These are phyloP conservation scores for Tephrocybe sp. DNA, from an alignment of 768 basidiomycete species.

Conservation along the genomic window DNA sequence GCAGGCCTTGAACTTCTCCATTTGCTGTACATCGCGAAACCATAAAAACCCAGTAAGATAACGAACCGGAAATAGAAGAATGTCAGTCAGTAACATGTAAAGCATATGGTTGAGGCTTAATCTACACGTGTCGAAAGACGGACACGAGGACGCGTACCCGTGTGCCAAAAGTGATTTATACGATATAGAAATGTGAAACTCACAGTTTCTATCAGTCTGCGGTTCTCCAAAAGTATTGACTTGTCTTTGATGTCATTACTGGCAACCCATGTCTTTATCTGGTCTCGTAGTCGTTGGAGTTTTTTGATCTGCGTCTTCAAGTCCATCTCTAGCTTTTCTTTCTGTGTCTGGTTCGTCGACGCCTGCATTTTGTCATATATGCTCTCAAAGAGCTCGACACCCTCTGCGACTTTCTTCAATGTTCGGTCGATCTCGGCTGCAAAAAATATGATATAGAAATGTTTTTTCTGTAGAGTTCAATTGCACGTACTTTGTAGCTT, in stretches of 20 bases:
- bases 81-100: conserved; percentile 20
- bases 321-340: conserved; percentile 50
- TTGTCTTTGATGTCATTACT: conserved; percentile 99
- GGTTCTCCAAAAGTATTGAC: conserved; percentile 85
- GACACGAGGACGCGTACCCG: conserved; percentile 12
- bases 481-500: conserved; percentile 75
- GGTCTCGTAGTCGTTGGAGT: conserved; percentile 94
- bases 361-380: conserved; percentile 99
- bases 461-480: not conserved
- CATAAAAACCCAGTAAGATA: conserved; percentile 23
- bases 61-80: conserved; percentile 22
- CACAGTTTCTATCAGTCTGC: conserved; percentile 96
- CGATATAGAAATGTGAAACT: conserved; percentile 30
- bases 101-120: conserved; percentile 4
- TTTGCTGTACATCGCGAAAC: conserved; percentile 69
- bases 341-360: conserved; percentile 81
- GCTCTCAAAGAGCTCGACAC: conserved; percentile 91
- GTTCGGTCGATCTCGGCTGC: conserved; percentile 98
- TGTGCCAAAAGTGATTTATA: conserved; percentile 9
- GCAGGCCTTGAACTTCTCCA: conserved; percentile 99
- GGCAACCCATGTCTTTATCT: conserved; percentile 99
- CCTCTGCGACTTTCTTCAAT: conserved; percentile 94
- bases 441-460: conserved; percentile 1
- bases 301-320: conserved; percentile 95
- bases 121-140: conserved; percentile 17